phyloP scores from a whole-genome alignment of 495 filamentous ascomycete genomes.

The Penicillium roqueforti region DNA sequence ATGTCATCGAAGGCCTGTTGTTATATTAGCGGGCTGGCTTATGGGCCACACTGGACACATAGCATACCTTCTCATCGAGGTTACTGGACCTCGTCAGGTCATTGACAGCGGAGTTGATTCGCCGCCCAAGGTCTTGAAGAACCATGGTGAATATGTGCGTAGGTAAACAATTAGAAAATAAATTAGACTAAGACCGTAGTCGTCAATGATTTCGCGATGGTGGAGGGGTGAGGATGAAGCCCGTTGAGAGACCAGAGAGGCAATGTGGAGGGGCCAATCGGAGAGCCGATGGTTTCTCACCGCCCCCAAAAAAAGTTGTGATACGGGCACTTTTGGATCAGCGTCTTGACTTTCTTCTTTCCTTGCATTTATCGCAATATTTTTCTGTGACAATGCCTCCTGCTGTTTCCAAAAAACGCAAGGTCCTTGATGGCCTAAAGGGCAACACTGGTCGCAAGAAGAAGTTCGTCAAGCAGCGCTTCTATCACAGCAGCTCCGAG shows the following conservation, averaged over 20 bases:
- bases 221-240: slow-evolving; percentile 23
- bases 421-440: slow-evolving; percentile 54
- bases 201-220: slow-evolving; percentile 9
- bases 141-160: slow-evolving; percentile 62
- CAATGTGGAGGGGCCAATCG: slow-evolving; percentile 37
- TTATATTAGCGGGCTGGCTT: slow-evolving; percentile 11
- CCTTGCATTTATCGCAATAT: slow-evolving; percentile 10
- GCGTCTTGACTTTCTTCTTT: slow-evolving; percentile 3
- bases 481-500: slow-evolving; percentile 72
- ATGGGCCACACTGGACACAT: background rate
- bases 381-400: slow-evolving; percentile 35
- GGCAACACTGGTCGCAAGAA: slow-evolving; percentile 52
- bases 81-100: slow-evolving; percentile 89
- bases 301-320: slow-evolving; percentile 37
- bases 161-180: slow-evolving; percentile 4
- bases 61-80: slow-evolving; percentile 85
- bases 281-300: slow-evolving; percentile 27
- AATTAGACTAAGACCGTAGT: slow-evolving; percentile 6
- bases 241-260: slow-evolving; percentile 22
- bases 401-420: slow-evolving; percentile 52
- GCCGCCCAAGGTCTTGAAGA: slow-evolving; percentile 96
- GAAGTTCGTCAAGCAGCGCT: slow-evolving; percentile 65
- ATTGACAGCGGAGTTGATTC: slow-evolving; percentile 93
- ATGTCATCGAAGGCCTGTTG: slow-evolving; percentile 89
- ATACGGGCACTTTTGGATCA: slow-evolving; percentile 9